These are phyloP conservation scores for Fomitopsis betulina DNA, from an alignment of 1,284 basidiomycete genomes.

Conservation along the genomic window DNA sequence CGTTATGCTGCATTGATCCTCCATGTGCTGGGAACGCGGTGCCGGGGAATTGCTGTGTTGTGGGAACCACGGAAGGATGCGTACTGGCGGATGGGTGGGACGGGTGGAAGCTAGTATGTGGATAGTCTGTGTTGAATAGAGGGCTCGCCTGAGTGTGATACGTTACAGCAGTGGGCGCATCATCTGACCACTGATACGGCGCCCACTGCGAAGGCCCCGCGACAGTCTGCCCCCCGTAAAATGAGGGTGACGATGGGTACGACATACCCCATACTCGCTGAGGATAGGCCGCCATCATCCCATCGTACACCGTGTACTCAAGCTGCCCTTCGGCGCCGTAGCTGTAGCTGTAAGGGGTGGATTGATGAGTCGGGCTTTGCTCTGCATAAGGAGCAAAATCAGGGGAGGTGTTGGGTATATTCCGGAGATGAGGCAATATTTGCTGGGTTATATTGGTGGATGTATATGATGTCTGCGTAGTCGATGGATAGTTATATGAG, in stretches of 20 bases:
- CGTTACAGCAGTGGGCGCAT: no score
- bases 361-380: background rate
- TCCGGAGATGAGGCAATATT: background rate
- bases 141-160: no score
- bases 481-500: background rate
- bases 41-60: no score
- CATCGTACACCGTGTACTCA: background rate
- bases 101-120: no score
- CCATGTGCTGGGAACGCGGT: no score
- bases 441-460: background rate
- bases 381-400: background rate
- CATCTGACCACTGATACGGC: background rate
- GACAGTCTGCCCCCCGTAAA: background rate
- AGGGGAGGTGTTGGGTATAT: background rate
- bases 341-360: background rate
- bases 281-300: background rate
- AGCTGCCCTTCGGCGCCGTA: background rate
- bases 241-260: no score
- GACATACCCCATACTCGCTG: background rate
- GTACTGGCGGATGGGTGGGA: no score
- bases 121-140: no score
- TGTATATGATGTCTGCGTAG: background rate
- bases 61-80: no score
- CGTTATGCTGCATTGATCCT: background rate
- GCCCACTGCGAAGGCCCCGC: background rate